Evolutionary conservation across 306 rosid genomes (phyloP).

Genomic region (Cucumis sativus): Cucumber_9930_V3 NC_026655.2:7339001-7339500

Average conservation of each 20-base stretch:
- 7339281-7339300: background rate
- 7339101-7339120: too few species aligned
- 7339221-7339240: background rate
- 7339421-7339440: background rate
- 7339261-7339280: background rate
- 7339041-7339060: too few species aligned
- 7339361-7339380: too few species aligned
- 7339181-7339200: constrained; percentile 6
- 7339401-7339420: background rate
- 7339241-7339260: background rate
- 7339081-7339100: too few species aligned
- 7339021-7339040: too few species aligned
- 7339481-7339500: background rate
- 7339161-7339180: background rate
- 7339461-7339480: background rate
- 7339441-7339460: constrained; percentile 11
- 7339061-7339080: too few species aligned
- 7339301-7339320: too few species aligned
- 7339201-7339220: background rate
- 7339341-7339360: background rate
- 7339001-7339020: too few species aligned
- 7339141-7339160: background rate
- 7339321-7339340: too few species aligned
- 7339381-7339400: background rate
- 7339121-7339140: too few species aligned